phyloP scores from a whole-genome alignment of 148 eudicot genomes.

The Fagopyrum homotropicum region DNA sequence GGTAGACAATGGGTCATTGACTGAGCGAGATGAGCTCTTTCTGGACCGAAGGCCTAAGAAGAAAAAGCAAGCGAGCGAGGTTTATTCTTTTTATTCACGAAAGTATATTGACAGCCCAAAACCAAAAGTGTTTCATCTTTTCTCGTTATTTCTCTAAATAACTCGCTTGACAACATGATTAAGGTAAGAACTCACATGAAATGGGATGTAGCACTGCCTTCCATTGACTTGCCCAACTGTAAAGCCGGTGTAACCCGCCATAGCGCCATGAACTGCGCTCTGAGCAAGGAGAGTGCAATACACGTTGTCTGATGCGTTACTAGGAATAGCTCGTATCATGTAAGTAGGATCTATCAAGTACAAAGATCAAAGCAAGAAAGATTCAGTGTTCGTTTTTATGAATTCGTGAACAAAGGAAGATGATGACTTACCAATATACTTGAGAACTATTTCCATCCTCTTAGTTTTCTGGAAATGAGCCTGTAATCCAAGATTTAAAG shows the following conservation, averaged over 20 bases:
- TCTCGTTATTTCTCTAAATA: too few relatives aligned
- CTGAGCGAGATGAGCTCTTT: too few relatives aligned
- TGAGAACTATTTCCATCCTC: conserved; percentile 12
- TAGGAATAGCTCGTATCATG: conserved; percentile 15
- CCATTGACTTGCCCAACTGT: conserved; percentile 13
- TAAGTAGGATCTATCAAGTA: conserved; percentile 12
- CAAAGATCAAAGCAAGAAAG: background rate
- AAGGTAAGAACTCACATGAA: background rate
- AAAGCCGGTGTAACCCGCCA: conserved; percentile 13
- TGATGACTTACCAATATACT: conserved; percentile 9
- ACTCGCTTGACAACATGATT: too few relatives aligned
- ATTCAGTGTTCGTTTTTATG: background rate
- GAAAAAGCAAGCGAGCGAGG: too few relatives aligned
- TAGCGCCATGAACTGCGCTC: conserved; percentile 15
- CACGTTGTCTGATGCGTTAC: conserved; percentile 15
- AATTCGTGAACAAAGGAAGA: background rate
- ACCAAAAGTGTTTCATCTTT: too few relatives aligned
- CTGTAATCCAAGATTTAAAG: background rate
- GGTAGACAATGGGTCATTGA: too few relatives aligned
- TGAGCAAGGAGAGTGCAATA: conserved; percentile 15
- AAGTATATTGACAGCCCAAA: too few relatives aligned
- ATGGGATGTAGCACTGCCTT: conserved; percentile 15
- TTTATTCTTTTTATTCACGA: too few relatives aligned
- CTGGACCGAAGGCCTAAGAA: too few relatives aligned
- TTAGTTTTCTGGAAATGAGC: conserved; percentile 3